Evolutionary conservation across 306 rosid species (phyloP), one percentile per base, ranked within the genome.

Genomic region (Argentina anserina): DNA sequence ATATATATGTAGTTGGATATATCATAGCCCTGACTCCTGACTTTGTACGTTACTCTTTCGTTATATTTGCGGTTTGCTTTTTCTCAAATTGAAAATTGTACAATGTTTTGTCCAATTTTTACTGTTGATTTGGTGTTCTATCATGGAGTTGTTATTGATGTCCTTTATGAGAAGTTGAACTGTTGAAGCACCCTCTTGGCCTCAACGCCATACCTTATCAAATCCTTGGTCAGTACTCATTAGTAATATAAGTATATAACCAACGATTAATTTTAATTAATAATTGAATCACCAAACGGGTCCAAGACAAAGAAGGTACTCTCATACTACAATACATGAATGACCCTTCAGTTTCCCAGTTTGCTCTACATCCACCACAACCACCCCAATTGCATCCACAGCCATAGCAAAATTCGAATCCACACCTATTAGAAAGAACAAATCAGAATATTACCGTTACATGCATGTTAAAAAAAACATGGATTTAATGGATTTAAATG

Each of bases 331-430:
- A 46, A 46, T 41, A 6, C 15, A 20, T n/a, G 5, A 15, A 14
- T 28, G 65, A 15, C 21, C 39, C 29, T 59, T 59, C 12, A 28
- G 14, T 29, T 59, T 28, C 9, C 8, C 39, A 21, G 37, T 33
- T 31, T 4, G 15, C 67, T 18, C 40, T 0, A 41, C 86, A 81
- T 10, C 2, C 21, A 47, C 79, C 85, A 4, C 13, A 0, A 23
- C 7, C 2, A 43, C 2, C 26, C 87, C 83, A 88, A 1, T 12
- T 0, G 3, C 75, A 34, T 70, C 90, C 90, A 23, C 89, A 88
- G 34, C 73, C 50, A 71, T 88, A 76, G 60, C 89, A 86, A 46
- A 84, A 84, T 0, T 82, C 42, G 26, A 37, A 6, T 7, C 84
- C 84, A 52, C 90, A 86, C 84, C 89, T 83, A 72, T 47, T 53